These are phyloP conservation scores for Beta corolliflora DNA, from an alignment of 179 eudicot genomes.

Conservation along the genomic window DNA sequence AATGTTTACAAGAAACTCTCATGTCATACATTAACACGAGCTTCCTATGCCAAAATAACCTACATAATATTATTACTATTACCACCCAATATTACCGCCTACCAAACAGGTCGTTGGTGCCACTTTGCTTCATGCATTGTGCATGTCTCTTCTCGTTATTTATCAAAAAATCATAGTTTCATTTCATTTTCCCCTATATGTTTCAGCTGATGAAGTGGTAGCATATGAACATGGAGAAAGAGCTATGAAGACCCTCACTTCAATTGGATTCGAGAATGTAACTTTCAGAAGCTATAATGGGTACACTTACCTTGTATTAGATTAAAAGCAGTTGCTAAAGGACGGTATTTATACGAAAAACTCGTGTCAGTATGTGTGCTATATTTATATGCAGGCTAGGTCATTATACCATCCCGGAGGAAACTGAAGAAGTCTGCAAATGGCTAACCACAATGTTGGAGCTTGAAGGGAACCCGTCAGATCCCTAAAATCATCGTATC, in stretches of 20 bases:
- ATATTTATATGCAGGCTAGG: conserved; percentile 57
- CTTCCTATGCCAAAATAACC: too few species aligned
- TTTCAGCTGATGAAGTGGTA: conserved; percentile 86
- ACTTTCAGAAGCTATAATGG: conserved; percentile 72
- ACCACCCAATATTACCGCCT: too few species aligned
- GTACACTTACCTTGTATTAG: conserved; percentile 36
- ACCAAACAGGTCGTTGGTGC: background rate
- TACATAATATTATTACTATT: too few species aligned
- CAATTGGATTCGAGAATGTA: conserved; percentile 68
- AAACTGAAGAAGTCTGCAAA: conserved; percentile 74
- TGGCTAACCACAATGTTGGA: conserved; percentile 65
- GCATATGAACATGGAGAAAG: conserved; percentile 64
- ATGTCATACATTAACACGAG: too few species aligned
- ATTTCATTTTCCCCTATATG: background rate
- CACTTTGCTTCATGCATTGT: background rate
- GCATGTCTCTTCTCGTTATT: background rate
- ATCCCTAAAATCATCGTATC: conserved; percentile 6
- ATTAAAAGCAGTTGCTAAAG: background rate
- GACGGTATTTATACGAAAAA: background rate
- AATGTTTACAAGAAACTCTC: too few species aligned
- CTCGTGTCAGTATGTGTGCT: background rate
- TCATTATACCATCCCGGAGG: conserved; percentile 84
- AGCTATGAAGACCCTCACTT: conserved; percentile 50
- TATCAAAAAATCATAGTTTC: background rate
- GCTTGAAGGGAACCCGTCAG: conserved; percentile 41